phyloP scores from a whole-genome alignment of 768 basidiomycete species.

The Boletus vinaceobasis region DNA sequence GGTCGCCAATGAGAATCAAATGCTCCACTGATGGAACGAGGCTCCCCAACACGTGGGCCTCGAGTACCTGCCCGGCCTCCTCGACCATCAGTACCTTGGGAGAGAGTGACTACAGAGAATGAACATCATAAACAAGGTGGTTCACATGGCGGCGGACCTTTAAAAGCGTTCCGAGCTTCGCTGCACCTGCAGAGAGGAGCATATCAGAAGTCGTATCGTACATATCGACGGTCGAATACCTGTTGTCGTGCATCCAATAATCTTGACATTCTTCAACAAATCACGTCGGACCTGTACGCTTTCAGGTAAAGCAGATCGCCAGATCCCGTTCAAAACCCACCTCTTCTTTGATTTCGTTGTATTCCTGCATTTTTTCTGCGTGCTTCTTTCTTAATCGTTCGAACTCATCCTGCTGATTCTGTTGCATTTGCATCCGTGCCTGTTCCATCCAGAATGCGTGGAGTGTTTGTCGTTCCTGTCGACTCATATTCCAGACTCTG shows the following conservation, averaged over 20 bases:
- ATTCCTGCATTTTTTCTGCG: conserved; percentile 35
- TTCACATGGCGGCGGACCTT: conserved; percentile 37
- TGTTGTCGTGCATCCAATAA: conserved; percentile 77
- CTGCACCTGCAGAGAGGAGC: conserved; percentile 47
- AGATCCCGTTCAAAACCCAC: conserved; percentile 32
- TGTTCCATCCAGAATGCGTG: conserved; percentile 46
- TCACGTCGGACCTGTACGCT: conserved; percentile 47
- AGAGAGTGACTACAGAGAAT: conserved; percentile 42
- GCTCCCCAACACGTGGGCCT: conserved; percentile 67
- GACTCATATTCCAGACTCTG: conserved; percentile 55
- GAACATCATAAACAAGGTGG: not conserved
- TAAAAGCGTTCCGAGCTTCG: conserved; percentile 57
- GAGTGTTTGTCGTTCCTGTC: conserved; percentile 44
- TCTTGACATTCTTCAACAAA: conserved; percentile 50
- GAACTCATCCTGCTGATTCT: conserved; percentile 40
- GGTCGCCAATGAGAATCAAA: conserved; percentile 78
- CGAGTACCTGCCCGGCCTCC: conserved; percentile 80
- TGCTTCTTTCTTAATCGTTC: conserved; percentile 37
- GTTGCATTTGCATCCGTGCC: conserved; percentile 33
- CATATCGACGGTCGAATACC: conserved; percentile 36
- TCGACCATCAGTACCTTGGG: conserved; percentile 70
- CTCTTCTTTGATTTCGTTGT: conserved; percentile 49
- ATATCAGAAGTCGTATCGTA: not conserved
- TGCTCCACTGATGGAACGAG: conserved; percentile 68
- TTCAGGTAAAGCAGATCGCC: not conserved